These are phyloP conservation scores for Sporothrix variecibatus DNA, from an alignment of 2,329 filamentous ascomycete species.

Conservation along the genomic window DNA sequence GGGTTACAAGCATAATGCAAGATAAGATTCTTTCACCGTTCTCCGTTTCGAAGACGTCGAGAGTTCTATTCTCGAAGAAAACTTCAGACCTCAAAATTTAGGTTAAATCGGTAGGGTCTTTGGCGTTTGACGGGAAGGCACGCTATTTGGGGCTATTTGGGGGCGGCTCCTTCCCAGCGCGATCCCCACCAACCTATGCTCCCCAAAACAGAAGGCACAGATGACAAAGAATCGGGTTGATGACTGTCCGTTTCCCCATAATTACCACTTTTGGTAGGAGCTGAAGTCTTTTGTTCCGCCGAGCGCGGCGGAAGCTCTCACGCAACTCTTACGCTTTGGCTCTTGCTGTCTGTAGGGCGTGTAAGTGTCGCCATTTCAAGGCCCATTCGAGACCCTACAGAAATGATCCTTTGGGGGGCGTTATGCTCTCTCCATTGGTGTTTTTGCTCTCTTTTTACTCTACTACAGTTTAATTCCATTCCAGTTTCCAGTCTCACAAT, in stretches of 20 bases:
- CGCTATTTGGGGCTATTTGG: conserved; percentile 5
- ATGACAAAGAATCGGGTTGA: conserved; percentile 21
- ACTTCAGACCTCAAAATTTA: too few relatives aligned
- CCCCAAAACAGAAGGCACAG: background rate
- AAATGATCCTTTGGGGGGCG: background rate
- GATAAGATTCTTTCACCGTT: background rate
- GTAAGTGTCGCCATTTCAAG: conserved; percentile 11
- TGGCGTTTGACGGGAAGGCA: background rate
- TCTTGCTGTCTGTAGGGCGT: background rate
- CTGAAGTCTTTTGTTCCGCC: conserved; percentile 16
- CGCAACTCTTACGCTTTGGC: background rate
- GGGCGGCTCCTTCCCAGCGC: background rate
- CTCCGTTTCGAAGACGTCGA: background rate
- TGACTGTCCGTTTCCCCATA: conserved; percentile 19
- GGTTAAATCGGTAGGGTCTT: background rate
- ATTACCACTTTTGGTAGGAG: background rate
- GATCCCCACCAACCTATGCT: background rate
- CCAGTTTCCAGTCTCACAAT: background rate
- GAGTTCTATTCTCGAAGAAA: background rate
- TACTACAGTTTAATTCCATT: too few relatives aligned
- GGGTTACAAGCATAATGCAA: background rate
- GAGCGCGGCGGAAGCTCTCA: conserved; percentile 22
- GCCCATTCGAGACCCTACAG: background rate
- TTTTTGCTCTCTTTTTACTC: background rate
- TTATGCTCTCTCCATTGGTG: background rate